Conservation (phyloP, 805 yeast genomes). For the Starmerella etchellsii region DNA sequence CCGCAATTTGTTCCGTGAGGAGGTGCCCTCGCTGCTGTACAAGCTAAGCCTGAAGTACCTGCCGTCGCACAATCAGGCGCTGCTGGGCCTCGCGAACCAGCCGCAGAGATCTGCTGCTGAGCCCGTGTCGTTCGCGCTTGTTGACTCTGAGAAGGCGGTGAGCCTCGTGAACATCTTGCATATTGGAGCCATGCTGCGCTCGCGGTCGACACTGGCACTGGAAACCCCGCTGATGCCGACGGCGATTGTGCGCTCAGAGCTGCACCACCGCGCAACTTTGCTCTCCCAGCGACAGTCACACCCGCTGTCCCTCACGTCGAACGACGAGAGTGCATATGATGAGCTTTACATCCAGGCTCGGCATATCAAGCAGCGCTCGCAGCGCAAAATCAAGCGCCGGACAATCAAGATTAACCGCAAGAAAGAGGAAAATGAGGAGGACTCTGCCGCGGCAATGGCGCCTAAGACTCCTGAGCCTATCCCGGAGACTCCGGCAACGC, state of each 20-base stretch:
- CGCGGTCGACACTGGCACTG: conserved; percentile 71
- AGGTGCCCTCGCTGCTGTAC: conserved; percentile 69
- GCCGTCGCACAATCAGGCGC: conserved; percentile 32
- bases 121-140: conserved; percentile 36
- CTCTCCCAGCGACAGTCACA: conserved; percentile 2
- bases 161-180: conserved; percentile 56
- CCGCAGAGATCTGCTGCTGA: conserved; percentile 17
- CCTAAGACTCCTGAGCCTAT: not conserved
- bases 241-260: conserved; percentile 45
- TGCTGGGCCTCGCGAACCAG: not conserved
- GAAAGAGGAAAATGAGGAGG: not conserved
- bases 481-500: too few species aligned
- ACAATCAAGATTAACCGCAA: conserved; percentile 21
- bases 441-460: not conserved
- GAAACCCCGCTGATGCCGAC: conserved; percentile 46
- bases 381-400: conserved; percentile 24
- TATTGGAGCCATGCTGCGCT: conserved; percentile 52
- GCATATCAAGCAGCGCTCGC: conserved; percentile 11
- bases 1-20: conserved; percentile 68
- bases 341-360: conserved; percentile 18
- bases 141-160: conserved; percentile 50
- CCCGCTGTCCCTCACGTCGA: conserved; percentile 2
- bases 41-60: conserved; percentile 59
- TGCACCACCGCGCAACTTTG: conserved; percentile 22
- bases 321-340: conserved; percentile 15